These are phyloP conservation scores for Solanum pennellii DNA, from an alignment of 257 asterid species.

Conservation along the genomic window DNA sequence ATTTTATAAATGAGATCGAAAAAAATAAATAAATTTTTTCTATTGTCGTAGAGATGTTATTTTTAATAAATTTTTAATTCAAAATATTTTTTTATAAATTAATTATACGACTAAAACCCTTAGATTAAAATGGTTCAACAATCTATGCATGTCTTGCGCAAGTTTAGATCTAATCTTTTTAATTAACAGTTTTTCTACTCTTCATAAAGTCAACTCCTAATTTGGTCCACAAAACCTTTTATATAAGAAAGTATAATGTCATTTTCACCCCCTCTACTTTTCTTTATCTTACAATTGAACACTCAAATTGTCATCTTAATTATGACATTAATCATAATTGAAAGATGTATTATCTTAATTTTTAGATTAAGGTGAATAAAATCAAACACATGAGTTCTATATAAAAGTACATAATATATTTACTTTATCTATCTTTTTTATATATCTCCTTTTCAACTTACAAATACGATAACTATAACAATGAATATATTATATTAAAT, in stretches of 20 bases:
- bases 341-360: not conserved
- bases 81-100: no score
- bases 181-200: not conserved
- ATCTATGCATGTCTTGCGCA: conserved; percentile 11
- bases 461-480: not conserved
- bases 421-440: not conserved
- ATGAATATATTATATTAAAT: not conserved
- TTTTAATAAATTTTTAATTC: not conserved
- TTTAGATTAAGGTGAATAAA: not conserved
- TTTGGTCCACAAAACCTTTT: conserved; percentile 7
- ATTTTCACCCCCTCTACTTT: not conserved
- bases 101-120: not conserved
- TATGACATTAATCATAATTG: not conserved
- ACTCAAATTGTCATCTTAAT: not conserved
- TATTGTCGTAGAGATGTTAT: accelerated
- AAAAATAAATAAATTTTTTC: not conserved
- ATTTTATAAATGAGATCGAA: accelerated
- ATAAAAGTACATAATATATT: not conserved
- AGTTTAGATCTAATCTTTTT: conserved; percentile 14
- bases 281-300: not conserved
- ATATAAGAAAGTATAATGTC: not conserved
- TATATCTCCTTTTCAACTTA: not conserved
- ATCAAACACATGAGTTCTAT: not conserved
- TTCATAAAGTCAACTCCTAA: conserved; percentile 28
- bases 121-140: not conserved